Conservation (phyloP, 2,329 filamentous ascomycete genomes). For the Arthroderma sp. region DNA sequence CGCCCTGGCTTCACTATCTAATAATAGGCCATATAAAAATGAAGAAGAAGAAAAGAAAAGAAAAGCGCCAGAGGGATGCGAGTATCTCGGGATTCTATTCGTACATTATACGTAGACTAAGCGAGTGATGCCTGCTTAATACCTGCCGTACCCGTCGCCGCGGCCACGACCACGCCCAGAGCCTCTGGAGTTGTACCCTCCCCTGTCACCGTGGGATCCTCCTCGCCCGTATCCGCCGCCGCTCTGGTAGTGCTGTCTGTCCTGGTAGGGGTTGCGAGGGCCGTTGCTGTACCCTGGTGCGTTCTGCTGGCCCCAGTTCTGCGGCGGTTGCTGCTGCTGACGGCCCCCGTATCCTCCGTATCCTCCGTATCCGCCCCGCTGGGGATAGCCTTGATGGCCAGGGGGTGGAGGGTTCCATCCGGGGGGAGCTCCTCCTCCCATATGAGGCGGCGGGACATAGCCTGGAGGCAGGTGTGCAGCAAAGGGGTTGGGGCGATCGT, state of each 20-base stretch:
- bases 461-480: slow-evolving; percentile 37
- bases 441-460: slow-evolving; percentile 27
- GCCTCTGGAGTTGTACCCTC: slow-evolving; percentile 16
- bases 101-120: slow-evolving; percentile 2
- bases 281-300: background rate
- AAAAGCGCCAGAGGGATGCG: background rate
- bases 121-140: slow-evolving; percentile 16
- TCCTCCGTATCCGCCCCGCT: slow-evolving; percentile 11
- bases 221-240: slow-evolving; percentile 17
- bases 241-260: slow-evolving; percentile 15
- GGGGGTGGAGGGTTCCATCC: slow-evolving; percentile 31
- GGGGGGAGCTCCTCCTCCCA: slow-evolving; percentile 19
- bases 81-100: background rate
- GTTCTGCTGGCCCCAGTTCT: background rate
- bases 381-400: slow-evolving; percentile 8
- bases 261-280: slow-evolving; percentile 11
- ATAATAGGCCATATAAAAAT: background rate
- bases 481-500: slow-evolving; percentile 34
- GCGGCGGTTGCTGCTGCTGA: slow-evolving; percentile 4
- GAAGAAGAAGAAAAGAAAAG: background rate
- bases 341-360: slow-evolving; percentile 9
- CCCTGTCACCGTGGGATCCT: slow-evolving; percentile 16
- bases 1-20: background rate
- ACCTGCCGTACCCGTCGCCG: slow-evolving; percentile 30
- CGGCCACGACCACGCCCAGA: slow-evolving; percentile 20